These are phyloP conservation scores for Tylopilus orsonianus DNA, from an alignment of 1,284 basidiomycete species.

Conservation along the genomic window DNA sequence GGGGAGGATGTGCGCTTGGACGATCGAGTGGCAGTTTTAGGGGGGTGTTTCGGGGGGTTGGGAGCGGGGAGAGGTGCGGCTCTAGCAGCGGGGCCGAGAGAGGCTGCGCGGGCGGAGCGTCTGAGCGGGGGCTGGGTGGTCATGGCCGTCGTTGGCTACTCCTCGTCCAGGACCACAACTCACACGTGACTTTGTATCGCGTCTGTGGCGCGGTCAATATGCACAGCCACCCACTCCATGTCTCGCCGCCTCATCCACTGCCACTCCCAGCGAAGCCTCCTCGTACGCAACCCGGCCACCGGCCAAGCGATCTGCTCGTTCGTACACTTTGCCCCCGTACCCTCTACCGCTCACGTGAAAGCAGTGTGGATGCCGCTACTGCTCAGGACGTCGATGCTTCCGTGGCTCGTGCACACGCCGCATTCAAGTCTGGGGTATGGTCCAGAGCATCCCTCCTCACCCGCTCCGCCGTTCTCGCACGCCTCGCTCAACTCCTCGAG, in stretches of 20 bases:
- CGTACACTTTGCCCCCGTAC: constrained; percentile 26
- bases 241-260: not conserved
- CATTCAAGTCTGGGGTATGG: constrained; percentile 69
- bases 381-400: constrained; percentile 50
- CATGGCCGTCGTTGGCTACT: constrained; percentile 21
- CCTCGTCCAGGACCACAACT: not conserved
- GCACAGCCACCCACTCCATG: constrained; percentile 23
- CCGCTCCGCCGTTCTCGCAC: constrained; percentile 65
- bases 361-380: constrained; percentile 43
- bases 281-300: constrained; percentile 66
- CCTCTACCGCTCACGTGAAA: constrained; percentile 6
- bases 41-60: constrained; percentile 37
- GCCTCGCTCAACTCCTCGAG: constrained; percentile 62
- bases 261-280: constrained; percentile 39
- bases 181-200: constrained; percentile 29
- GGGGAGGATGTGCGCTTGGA: constrained; percentile 42
- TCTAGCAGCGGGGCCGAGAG: constrained; percentile 38
- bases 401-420: constrained; percentile 54
- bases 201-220: constrained; percentile 17
- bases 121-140: constrained; percentile 40
- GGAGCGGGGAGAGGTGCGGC: constrained; percentile 31
- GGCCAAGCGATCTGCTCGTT: constrained; percentile 60
- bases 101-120: constrained; percentile 51
- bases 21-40: constrained; percentile 27
- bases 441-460: constrained; percentile 55